Conservation (phyloP, 2,329 filamentous ascomycete species). For the Aureobasidium vineae region DNA sequence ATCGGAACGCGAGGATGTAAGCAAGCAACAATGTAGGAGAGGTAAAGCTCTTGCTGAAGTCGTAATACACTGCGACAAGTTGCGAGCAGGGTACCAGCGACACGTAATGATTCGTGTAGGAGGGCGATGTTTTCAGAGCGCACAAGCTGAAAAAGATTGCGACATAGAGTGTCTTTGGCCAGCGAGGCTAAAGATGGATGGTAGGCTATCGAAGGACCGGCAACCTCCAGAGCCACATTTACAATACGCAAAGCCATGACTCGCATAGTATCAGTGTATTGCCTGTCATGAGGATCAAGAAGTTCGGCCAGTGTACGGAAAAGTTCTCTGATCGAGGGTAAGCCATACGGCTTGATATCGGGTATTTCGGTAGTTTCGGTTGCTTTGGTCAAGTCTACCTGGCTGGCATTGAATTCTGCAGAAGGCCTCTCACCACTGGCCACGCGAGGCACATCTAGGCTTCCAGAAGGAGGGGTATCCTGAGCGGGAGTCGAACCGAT, state of each 20-base stretch:
- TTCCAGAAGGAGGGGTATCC: slow-evolving; percentile 25
- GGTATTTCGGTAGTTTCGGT: slow-evolving; percentile 46
- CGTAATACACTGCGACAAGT: slow-evolving; percentile 90
- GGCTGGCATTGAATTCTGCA: slow-evolving; percentile 38
- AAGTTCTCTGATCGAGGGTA: slow-evolving; percentile 91
- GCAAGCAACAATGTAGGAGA: slow-evolving; percentile 92
- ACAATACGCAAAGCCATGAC: slow-evolving; percentile 98
- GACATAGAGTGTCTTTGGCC: slow-evolving; percentile 89
- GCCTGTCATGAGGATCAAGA: slow-evolving; percentile 85
- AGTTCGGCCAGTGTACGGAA: slow-evolving; percentile 93
- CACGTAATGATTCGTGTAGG: slow-evolving; percentile 85
- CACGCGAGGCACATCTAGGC: slow-evolving; percentile 27
- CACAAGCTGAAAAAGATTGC: slow-evolving; percentile 92
- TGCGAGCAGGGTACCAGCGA: slow-evolving; percentile 84
- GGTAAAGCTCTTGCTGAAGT: slow-evolving; percentile 91
- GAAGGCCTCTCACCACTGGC: slow-evolving; percentile 26
- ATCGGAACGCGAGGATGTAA: slow-evolving; percentile 94
- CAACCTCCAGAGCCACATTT: slow-evolving; percentile 93
- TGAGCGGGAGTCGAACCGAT: slow-evolving; percentile 17
- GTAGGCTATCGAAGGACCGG: slow-evolving; percentile 88
- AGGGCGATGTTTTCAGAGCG: slow-evolving; percentile 96
- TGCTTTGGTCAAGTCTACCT: slow-evolving; percentile 46
- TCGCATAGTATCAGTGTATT: slow-evolving; percentile 91
- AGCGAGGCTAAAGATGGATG: slow-evolving; percentile 84
- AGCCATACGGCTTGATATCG: slow-evolving; percentile 80